phyloP scores from a whole-genome alignment of 1,139 yeast genomes.

The Scheffersomyces illinoinensis region DNA sequence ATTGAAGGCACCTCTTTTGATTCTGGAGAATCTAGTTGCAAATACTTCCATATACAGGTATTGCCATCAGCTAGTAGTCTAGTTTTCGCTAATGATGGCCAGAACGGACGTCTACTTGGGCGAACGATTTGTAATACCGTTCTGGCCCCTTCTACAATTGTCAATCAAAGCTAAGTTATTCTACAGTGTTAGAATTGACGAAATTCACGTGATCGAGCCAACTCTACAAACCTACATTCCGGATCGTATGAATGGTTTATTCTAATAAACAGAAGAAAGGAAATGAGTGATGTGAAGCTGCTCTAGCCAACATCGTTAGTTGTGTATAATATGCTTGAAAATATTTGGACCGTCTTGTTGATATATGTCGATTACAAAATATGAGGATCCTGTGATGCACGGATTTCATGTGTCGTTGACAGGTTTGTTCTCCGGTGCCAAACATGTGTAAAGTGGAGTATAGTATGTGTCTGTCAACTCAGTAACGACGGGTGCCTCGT shows the following conservation, averaged over 20 bases:
- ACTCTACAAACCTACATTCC: not conserved
- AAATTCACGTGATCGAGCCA: not conserved
- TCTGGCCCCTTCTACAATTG: not conserved
- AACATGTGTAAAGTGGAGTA: not conserved
- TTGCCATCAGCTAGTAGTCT: not conserved
- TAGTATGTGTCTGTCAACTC: not conserved
- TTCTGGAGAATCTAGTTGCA: not conserved
- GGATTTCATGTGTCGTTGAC: not conserved
- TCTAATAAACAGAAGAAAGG: not conserved
- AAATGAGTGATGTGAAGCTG: not conserved
- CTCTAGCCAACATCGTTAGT: not conserved
- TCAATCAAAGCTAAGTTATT: not conserved
- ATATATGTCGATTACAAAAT: not conserved
- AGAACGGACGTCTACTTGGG: not conserved
- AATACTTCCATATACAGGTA: not conserved
- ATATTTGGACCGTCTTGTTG: not conserved
- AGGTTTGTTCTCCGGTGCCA: not conserved
- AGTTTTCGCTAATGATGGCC: not conserved
- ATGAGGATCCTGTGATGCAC: not conserved
- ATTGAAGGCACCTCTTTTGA: not conserved
- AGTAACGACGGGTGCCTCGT: not conserved
- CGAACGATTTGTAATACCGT: not conserved
- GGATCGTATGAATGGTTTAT: not conserved
- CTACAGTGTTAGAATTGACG: not conserved
- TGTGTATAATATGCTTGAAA: not conserved